Base-by-base conservation (phyloP, 1,284 basidiomycete species). In the Schizophyllum commune region DNA sequence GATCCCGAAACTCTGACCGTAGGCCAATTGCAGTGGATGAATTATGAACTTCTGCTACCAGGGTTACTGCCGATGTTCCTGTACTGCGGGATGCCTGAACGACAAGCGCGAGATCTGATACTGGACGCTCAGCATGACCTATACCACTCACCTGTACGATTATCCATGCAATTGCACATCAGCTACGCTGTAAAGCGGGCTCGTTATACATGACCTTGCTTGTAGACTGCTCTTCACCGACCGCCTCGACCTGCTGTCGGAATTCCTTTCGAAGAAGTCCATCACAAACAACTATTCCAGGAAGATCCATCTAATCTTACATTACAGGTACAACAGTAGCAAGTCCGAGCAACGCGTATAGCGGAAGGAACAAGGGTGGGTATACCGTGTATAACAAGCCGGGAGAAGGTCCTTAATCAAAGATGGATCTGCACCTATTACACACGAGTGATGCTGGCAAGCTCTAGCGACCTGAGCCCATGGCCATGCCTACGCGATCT, bases 1-100 rank as follows among this genome's bases (percentile, higher is more conserved):
- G 77, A 79, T 65, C 67, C 69, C 22, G 66, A 72, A 60, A 66
- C 71, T 33, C 75, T 87, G 22, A 85, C 83, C 34, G 79, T 86
- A 56, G 85, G 84, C 6, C 84, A 88, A 65, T 71, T 87, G 21
- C 83, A 85, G 52, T 88, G 86, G 86, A 82, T 86, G 83, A 80
- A 83, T 62, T 83, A 82, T 65, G 86, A 88, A 65, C 75, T 80
- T n/a, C 75, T 88, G 62, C 73, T 88, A 52, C 83, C 83, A 52
- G 83, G 83, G 4, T 70, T 87, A 63, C 80, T 78, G 61, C 84
- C 85, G 3, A 74, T 86, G 55, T 80, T 88, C 68, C 71, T 85
- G 58, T 76, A 75, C 53, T 72, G 77, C 58, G 82, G 80, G 3
- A 71, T 86, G 58, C 73, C 79, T 32, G 80, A 82, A 57, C 76